phyloP scores from a whole-genome alignment of 1,284 basidiomycete species.

The Sanghuangporus sanghuang region DNA sequence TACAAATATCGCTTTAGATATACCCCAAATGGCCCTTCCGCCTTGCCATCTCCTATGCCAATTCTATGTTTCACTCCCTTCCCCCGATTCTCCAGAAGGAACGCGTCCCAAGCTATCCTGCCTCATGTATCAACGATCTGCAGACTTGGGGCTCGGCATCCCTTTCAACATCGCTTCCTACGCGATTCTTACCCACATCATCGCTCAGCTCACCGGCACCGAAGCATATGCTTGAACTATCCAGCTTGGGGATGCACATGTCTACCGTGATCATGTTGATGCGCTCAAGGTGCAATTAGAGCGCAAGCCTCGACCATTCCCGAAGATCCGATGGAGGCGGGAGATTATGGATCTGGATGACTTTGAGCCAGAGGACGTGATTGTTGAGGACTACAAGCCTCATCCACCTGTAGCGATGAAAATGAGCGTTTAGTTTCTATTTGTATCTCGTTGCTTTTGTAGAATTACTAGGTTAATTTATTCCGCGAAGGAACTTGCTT shows the following conservation, averaged over 20 bases:
- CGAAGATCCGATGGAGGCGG: constrained; percentile 71
- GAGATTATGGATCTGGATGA: constrained; percentile 75
- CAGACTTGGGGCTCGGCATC: constrained; percentile 93
- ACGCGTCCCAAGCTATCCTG: constrained; percentile 79
- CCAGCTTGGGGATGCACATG: constrained; percentile 95
- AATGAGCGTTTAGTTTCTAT: constrained; percentile 77
- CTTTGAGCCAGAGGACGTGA: constrained; percentile 78
- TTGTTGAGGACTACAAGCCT: constrained; percentile 84
- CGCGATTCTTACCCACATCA: constrained; percentile 94
- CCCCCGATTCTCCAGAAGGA: constrained; percentile 37
- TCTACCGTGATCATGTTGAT: constrained; percentile 90
- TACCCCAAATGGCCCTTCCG: constrained; percentile 91
- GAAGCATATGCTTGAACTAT: constrained; percentile 87
- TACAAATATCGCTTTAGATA: constrained; percentile 52
- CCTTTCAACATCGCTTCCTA: constrained; percentile 99
- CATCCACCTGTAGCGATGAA: constrained; percentile 91
- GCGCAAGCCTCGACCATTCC: constrained; percentile 79
- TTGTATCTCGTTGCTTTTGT: neutral
- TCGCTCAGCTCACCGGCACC: constrained; percentile 86
- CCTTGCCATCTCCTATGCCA: constrained; percentile 99
- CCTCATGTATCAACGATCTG: constrained; percentile 97
- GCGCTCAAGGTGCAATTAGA: constrained; percentile 80
- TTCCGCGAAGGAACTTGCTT: neutral
- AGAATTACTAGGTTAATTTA: neutral
- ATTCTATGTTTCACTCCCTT: constrained; percentile 91